Evolutionary conservation across 805 yeast species (phyloP).

Genomic region (Limtongozyma cylindracea): DNA sequence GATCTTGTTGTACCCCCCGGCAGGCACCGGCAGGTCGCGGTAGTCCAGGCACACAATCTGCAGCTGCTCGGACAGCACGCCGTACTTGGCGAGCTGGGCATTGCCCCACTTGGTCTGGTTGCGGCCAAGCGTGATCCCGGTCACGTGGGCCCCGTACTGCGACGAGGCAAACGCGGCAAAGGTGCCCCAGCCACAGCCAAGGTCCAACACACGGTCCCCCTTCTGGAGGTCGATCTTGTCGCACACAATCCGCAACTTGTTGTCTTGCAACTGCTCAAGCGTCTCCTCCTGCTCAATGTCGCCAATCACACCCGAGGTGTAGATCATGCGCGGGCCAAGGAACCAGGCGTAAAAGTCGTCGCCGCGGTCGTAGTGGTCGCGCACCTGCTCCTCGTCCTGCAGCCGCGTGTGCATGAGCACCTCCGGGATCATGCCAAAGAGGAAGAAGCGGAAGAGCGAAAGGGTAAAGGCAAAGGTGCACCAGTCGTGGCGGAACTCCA

Average conservation of each 20-base stretch:
- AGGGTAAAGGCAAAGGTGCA: slow-evolving; percentile 57
- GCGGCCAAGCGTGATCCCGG: slow-evolving; percentile 76
- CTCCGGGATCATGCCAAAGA: slow-evolving; percentile 80
- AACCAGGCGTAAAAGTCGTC: slow-evolving; percentile 90
- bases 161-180: slow-evolving; percentile 65
- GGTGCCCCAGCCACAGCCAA: slow-evolving; percentile 96
- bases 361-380: slow-evolving; percentile 91
- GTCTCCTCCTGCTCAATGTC: slow-evolving; percentile 53
- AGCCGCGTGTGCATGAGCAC: slow-evolving; percentile 79
- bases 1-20: slow-evolving; percentile 49
- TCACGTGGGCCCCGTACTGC: slow-evolving; percentile 62
- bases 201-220: slow-evolving; percentile 58
- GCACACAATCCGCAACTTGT: slow-evolving; percentile 69
- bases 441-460: slow-evolving; percentile 52
- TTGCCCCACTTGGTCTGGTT: slow-evolving; percentile 88
- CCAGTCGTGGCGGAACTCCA: slow-evolving; percentile 88
- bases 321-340: slow-evolving; percentile 84
- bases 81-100: slow-evolving; percentile 38
- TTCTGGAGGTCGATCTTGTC: slow-evolving; percentile 54
- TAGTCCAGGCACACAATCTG: slow-evolving; percentile 64
- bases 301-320: slow-evolving; percentile 65
- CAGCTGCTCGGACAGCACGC: slow-evolving; percentile 43
- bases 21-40: slow-evolving; percentile 63
- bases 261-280: slow-evolving; percentile 65
- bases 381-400: slow-evolving; percentile 90